Evolutionary conservation across 345 rosid genomes (phyloP).

Genomic region (Dovyalis caffra): DNA sequence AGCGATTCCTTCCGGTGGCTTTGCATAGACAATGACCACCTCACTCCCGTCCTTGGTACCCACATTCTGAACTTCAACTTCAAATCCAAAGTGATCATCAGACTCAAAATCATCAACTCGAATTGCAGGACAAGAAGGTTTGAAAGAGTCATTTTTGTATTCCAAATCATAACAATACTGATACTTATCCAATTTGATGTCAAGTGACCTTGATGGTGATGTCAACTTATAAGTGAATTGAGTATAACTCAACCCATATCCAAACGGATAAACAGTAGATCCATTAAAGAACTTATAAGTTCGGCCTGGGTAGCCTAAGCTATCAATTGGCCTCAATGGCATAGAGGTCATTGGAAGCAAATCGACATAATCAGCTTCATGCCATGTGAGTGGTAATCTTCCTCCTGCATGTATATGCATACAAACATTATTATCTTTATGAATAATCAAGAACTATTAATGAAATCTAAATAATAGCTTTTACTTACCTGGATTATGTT

Average conservation of each 20-base stretch:
- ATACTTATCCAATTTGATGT: constrained; percentile 9
- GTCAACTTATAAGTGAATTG: constrained; percentile 14
- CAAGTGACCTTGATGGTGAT: neutral
- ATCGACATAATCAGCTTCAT: constrained; percentile 31
- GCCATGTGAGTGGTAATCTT: constrained; percentile 58
- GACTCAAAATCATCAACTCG: neutral
- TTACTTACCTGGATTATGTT: constrained; percentile 52
- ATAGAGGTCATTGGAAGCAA: constrained; percentile 54
- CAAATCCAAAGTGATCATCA: neutral
- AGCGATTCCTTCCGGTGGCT: constrained; percentile 14
- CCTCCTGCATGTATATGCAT: constrained; percentile 37
- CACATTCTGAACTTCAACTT: constrained; percentile 8
- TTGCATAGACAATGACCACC: constrained; percentile 13
- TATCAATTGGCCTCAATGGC: constrained; percentile 43
- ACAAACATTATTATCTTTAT: neutral
- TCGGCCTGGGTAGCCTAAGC: constrained; percentile 48
- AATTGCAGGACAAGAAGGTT: constrained; percentile 19
- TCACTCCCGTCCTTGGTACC: constrained; percentile 13
- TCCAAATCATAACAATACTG: constrained; percentile 28
- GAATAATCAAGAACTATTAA: no score
- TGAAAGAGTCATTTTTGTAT: neutral
- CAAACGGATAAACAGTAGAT: constrained; percentile 48
- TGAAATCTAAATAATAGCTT: no score
- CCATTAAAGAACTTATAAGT: constrained; percentile 63
- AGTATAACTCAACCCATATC: constrained; percentile 57